These are phyloP conservation scores for Lasiodiplodia theobromae DNA, from an alignment of 2,329 filamentous ascomycete genomes.

Conservation along the genomic window DNA sequence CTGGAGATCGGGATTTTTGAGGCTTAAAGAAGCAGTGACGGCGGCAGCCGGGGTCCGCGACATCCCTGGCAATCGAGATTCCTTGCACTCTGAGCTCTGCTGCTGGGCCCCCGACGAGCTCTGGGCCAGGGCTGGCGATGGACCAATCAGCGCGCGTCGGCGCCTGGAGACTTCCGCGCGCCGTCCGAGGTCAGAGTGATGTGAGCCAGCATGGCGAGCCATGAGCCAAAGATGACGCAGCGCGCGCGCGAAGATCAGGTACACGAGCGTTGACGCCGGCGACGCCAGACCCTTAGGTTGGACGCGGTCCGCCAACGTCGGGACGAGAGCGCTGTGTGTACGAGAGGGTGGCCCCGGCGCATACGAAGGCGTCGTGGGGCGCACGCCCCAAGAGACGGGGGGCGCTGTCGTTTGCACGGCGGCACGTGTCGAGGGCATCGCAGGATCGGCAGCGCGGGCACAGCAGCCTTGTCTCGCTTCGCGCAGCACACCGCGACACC, in stretches of 20 bases:
- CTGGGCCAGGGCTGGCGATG: not conserved
- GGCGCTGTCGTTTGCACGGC: constrained; percentile 3
- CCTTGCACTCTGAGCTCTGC: not conserved
- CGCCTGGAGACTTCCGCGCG: constrained; percentile 1
- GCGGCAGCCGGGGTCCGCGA: not conserved
- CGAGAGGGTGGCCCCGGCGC: not conserved
- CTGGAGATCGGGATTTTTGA: constrained; percentile 26
- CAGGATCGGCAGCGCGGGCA: constrained; percentile 18
- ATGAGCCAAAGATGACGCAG: constrained; percentile 23
- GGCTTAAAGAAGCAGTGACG: constrained; percentile 12
- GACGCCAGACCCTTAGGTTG: not conserved
- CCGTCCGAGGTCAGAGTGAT: constrained; percentile 11
- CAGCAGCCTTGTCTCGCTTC: constrained; percentile 19
- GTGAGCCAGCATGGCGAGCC: constrained; percentile 20
- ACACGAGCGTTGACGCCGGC: not conserved
- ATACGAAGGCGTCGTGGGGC: not conserved
- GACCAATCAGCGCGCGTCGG: not conserved
- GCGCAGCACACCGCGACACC: constrained; percentile 20
- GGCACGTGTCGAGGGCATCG: constrained; percentile 21
- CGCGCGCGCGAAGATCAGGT: constrained; percentile 10
- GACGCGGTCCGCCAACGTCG: not conserved
- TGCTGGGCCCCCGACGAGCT: not conserved
- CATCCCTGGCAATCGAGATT: constrained; percentile 12
- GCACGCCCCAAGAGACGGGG: not conserved
- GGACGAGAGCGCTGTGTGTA: not conserved